These are phyloP conservation scores for Serendipita sp. DNA, from an alignment of 768 basidiomycete species.

Conservation along the genomic window DNA sequence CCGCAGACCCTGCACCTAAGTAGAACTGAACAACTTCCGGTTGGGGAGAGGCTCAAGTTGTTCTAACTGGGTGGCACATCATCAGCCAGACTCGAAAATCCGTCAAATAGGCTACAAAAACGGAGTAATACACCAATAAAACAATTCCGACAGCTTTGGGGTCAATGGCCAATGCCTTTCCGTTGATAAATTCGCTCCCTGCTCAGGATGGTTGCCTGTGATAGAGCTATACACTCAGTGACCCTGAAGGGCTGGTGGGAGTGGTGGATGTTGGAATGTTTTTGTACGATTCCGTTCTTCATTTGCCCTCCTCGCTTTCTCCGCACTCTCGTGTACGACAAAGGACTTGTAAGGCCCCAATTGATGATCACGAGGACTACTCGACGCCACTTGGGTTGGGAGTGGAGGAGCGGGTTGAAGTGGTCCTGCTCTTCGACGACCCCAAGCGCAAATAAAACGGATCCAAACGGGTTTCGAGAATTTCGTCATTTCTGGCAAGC, in stretches of 20 bases:
- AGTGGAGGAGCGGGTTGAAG: not conserved
- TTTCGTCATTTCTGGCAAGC: not conserved
- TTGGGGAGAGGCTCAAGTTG: not conserved
- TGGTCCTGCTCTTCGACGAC: not conserved
- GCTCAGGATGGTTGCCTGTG: not conserved
- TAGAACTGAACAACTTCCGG: no score
- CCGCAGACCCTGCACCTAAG: no score
- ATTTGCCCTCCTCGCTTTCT: not conserved
- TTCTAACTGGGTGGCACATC: not conserved
- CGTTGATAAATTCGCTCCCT: not conserved
- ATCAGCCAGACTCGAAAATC: not conserved
- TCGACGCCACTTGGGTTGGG: not conserved
- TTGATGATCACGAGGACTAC: not conserved
- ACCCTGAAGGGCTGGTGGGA: not conserved
- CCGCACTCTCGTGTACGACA: not conserved
- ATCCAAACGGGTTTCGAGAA: not conserved
- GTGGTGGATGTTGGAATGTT: not conserved
- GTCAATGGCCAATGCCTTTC: not conserved
- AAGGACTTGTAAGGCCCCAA: not conserved
- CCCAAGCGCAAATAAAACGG: not conserved
- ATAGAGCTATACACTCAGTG: not conserved
- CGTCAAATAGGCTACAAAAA: not conserved
- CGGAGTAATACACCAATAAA: not conserved
- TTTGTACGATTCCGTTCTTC: not conserved
- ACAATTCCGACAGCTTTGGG: not conserved